Evolutionary conservation across 2,329 filamentous ascomycete species (phyloP).

Genomic region (Neofusicoccum laricinum): DNA sequence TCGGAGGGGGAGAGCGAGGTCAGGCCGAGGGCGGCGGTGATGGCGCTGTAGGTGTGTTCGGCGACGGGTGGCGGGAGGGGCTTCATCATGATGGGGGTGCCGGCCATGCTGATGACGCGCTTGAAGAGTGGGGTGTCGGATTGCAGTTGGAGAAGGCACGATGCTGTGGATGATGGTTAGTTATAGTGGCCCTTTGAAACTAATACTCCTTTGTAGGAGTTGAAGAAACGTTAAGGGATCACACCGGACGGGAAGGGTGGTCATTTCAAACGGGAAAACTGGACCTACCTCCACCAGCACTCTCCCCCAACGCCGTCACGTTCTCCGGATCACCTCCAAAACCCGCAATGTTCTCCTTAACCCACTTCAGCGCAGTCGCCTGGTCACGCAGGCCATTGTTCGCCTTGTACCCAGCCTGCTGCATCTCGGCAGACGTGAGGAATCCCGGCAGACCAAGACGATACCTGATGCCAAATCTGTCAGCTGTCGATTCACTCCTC

Average conservation of each 20-base stretch:
- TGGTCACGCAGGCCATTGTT: slow-evolving; percentile 37
- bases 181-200: too few relatives aligned
- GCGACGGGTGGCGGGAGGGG: slow-evolving; percentile 38
- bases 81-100: slow-evolving; percentile 36
- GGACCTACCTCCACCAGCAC: slow-evolving; percentile 45
- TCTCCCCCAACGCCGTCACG: slow-evolving; percentile 46
- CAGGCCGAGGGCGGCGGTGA: slow-evolving; percentile 41
- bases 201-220: slow-evolving; percentile 17
- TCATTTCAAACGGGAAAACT: background rate
- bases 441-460: slow-evolving; percentile 32
- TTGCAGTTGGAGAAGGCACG: slow-evolving; percentile 22
- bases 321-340: slow-evolving; percentile 39
- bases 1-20: slow-evolving; percentile 36
- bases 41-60: slow-evolving; percentile 42
- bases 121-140: slow-evolving; percentile 41
- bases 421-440: slow-evolving; percentile 48
- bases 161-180: background rate
- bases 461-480: slow-evolving; percentile 22
- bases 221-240: too few relatives aligned
- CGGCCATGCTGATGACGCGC: slow-evolving; percentile 30
- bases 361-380: slow-evolving; percentile 36
- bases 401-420: slow-evolving; percentile 39
- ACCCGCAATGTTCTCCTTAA: slow-evolving; percentile 33
- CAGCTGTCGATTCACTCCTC: background rate
- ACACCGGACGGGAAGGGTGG: background rate